Evolutionary conservation across 305 asterid genomes (phyloP).

Genomic region (Coffea humblotiana): DNA sequence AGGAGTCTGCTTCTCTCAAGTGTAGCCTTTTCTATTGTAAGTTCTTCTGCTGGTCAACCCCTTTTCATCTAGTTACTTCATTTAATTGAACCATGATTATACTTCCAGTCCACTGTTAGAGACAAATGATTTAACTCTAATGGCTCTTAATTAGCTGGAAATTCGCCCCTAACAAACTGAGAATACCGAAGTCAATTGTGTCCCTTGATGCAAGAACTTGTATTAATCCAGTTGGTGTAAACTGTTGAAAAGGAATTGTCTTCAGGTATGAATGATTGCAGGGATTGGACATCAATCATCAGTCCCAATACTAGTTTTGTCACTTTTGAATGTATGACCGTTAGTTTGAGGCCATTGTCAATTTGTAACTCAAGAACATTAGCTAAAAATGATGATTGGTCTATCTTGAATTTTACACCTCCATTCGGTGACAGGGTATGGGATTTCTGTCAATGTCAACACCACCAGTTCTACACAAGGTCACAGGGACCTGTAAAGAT

Average conservation of each 20-base stretch:
- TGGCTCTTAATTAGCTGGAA: no score
- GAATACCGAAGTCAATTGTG: neutral
- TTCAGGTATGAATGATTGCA: neutral
- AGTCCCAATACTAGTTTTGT: no score
- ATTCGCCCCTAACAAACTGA: neutral
- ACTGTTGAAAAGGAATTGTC: neutral
- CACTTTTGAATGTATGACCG: no score
- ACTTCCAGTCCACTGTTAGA: no score
- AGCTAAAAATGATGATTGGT: no score
- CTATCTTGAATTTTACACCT: no score
- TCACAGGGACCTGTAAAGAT: constrained; percentile 43
- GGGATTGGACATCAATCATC: no score
- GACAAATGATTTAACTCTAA: no score
- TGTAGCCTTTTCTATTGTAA: constrained; percentile 11
- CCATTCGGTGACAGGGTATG: constrained; percentile 43
- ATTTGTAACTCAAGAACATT: no score
- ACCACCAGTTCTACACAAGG: constrained; percentile 51
- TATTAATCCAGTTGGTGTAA: neutral
- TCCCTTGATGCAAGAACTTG: neutral
- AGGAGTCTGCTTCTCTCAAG: constrained; percentile 23
- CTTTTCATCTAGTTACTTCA: neutral
- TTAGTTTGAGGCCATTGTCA: no score
- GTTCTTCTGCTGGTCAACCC: neutral
- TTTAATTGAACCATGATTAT: no score
- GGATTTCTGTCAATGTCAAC: constrained; percentile 55